Evolutionary conservation across 495 filamentous ascomycete genomes (phyloP), one percentile per base, ranked within the genome.

Genomic region (Amniculicola lignicola): DNA sequence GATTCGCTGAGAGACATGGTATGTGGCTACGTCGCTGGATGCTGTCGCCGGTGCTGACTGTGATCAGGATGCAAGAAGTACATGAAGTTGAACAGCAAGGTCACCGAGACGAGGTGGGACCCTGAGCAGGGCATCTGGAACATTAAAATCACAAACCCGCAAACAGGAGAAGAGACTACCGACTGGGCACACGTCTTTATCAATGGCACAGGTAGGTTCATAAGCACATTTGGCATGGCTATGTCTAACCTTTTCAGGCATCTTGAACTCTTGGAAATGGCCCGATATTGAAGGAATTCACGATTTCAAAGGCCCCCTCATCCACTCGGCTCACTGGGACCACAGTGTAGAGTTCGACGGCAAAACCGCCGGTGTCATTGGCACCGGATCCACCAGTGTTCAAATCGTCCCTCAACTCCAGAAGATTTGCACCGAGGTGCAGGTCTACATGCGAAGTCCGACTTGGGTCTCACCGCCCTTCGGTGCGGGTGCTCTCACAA

Each of bases 241-340:
- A 31, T 9, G 14, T 10, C 41, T 54, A 3, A 44, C 29, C 9
- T 41, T 22, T 19, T 5, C 27, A 57, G 54, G 70, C 22, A 63
- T 70, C 48, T 51, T 73, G 51, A 63, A 67, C 49, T 59, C 45
- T 28, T 65, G 57, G 62, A 58, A 51, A 19, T 62, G 64, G 65
- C 62, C 65, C 0, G 54, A 56, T 1, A 65, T 67, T 37, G 51
- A 60, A 37, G 65, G 65, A 12, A 18, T 67, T 0, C 52, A 65
- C 37, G 45, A 60, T 42, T 67, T 67, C 49, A 51, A 60, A 21
- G 65, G 65, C 3, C 31, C 42, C 4, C 22, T 65, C 24, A 55
- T 67, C 58, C 82, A 85, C 52, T 80, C 77, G 0, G 81, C 82
- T 1, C 66, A 68, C 27, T 85, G 82, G 82, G 73, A 80, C 18